phyloP scores from a whole-genome alignment of 2,329 filamentous ascomycete species.

The Hymenoscyphus scutula region DNA sequence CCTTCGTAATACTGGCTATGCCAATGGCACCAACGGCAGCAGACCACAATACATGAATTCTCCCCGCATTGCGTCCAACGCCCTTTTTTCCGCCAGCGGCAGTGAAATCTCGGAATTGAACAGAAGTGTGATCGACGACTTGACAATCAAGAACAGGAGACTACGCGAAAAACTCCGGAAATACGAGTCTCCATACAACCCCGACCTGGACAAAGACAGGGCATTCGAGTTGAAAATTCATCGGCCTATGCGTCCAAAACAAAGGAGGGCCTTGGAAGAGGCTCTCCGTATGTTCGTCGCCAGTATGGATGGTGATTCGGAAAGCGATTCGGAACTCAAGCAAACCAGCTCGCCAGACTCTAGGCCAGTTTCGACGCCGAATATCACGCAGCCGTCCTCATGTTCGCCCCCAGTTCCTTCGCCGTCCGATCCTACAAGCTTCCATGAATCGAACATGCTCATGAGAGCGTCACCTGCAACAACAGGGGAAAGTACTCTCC shows the following conservation, averaged over 20 bases:
- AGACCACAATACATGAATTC: neutral
- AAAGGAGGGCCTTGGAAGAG: slow-evolving; percentile 74
- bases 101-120: slow-evolving; percentile 61
- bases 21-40: neutral
- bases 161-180: slow-evolving; percentile 70
- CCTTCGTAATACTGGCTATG: slow-evolving; percentile 16
- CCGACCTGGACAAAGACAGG: slow-evolving; percentile 70
- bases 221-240: slow-evolving; percentile 82
- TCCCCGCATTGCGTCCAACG: neutral
- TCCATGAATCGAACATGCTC: neutral
- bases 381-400: neutral
- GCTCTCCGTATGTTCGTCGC: slow-evolving; percentile 69
- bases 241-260: slow-evolving; percentile 61
- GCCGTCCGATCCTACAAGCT: too few species aligned
- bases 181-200: slow-evolving; percentile 65
- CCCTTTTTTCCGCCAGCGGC: neutral
- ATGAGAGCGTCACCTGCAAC: neutral
- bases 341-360: slow-evolving; percentile 21
- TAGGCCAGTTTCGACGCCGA: neutral
- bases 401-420: slow-evolving; percentile 48
- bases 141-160: slow-evolving; percentile 80
- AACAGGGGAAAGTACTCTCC: neutral
- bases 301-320: slow-evolving; percentile 52
- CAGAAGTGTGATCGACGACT: slow-evolving; percentile 80
- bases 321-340: slow-evolving; percentile 37